Evolutionary conservation across 768 basidiomycete genomes (phyloP).

Genomic region (Cystofilobasidium bisporidii): DNA sequence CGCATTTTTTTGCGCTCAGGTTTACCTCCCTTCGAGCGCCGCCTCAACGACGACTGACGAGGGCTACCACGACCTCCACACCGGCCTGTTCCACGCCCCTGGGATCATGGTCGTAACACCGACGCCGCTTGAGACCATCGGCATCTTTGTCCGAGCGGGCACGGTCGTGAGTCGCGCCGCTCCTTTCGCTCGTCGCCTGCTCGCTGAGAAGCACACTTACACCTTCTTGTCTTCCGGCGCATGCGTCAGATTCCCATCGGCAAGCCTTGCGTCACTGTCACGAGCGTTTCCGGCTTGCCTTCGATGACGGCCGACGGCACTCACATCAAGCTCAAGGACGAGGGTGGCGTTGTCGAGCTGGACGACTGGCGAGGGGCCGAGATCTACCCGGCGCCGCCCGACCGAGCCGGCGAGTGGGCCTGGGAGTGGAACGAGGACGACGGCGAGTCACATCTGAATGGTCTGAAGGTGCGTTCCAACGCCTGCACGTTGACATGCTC

Average conservation of each 20-base stretch:
- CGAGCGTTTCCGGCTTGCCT: constrained; percentile 31
- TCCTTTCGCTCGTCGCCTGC: not conserved
- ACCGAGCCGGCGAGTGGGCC: constrained; percentile 13
- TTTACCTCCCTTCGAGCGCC: constrained; percentile 38
- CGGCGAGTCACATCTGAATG: constrained; percentile 28
- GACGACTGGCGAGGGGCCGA: constrained; percentile 40
- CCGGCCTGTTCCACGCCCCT: constrained; percentile 30
- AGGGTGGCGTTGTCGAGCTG: constrained; percentile 37
- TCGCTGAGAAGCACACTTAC: not conserved
- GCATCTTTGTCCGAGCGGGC: not conserved
- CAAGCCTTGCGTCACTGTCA: constrained; percentile 36
- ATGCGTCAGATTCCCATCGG: constrained; percentile 36
- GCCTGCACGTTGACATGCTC: not conserved
- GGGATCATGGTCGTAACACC: constrained; percentile 33
- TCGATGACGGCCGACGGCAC: constrained; percentile 36
- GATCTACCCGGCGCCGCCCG: constrained; percentile 35
- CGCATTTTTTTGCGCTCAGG: constrained; percentile 11
- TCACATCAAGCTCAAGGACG: constrained; percentile 31
- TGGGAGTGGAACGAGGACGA: constrained; percentile 40
- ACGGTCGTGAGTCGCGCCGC: not conserved
- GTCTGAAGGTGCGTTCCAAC: not conserved
- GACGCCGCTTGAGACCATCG: constrained; percentile 36
- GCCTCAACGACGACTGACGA: constrained; percentile 1
- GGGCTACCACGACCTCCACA: constrained; percentile 35
- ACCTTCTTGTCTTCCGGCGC: not conserved